phyloP scores from a whole-genome alignment of 2,329 filamentous ascomycete species.

The Talaromyces sp. region DNA sequence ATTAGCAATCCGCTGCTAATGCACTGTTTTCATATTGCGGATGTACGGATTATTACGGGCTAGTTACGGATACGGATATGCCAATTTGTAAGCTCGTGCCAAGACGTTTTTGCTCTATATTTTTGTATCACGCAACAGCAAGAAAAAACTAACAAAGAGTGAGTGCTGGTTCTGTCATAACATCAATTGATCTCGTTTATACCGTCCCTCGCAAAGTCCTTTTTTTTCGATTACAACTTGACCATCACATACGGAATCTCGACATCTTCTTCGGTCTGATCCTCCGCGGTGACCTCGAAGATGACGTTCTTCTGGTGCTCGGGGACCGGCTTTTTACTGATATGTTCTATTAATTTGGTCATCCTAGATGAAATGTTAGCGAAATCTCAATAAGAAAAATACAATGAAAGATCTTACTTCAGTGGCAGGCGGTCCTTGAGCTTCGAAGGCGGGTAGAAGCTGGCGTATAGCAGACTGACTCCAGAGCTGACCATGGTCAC shows the following conservation, averaged over 20 bases:
- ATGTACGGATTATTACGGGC: not conserved
- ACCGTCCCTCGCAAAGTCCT: not conserved
- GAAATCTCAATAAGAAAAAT: not conserved
- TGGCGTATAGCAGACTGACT: conserved; percentile 88
- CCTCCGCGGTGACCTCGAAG: conserved; percentile 91
- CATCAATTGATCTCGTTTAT: not conserved
- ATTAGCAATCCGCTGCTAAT: not conserved
- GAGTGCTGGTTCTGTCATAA: not conserved
- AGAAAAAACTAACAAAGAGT: not conserved
- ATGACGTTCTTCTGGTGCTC: conserved; percentile 92
- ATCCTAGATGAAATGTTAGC: conserved; percentile 53
- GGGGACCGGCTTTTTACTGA: conserved; percentile 89
- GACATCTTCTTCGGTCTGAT: conserved; percentile 83
- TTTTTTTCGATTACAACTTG: conserved; percentile 46
- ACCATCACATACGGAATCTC: conserved; percentile 97
- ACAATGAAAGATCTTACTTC: conserved; percentile 47
- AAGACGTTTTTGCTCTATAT: not conserved
- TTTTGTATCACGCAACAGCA: not conserved
- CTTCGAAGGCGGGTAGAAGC: conserved; percentile 80
- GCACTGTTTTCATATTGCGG: too few species aligned
- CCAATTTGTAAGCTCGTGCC: not conserved
- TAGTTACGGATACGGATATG: too few species aligned
- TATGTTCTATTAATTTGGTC: conserved; percentile 77
- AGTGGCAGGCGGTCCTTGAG: conserved; percentile 75
- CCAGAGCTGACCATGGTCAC: conserved; percentile 97